These are phyloP conservation scores for Beauveria rudraprayagi DNA, from an alignment of 2,329 filamentous ascomycete species.

Conservation along the genomic window DNA sequence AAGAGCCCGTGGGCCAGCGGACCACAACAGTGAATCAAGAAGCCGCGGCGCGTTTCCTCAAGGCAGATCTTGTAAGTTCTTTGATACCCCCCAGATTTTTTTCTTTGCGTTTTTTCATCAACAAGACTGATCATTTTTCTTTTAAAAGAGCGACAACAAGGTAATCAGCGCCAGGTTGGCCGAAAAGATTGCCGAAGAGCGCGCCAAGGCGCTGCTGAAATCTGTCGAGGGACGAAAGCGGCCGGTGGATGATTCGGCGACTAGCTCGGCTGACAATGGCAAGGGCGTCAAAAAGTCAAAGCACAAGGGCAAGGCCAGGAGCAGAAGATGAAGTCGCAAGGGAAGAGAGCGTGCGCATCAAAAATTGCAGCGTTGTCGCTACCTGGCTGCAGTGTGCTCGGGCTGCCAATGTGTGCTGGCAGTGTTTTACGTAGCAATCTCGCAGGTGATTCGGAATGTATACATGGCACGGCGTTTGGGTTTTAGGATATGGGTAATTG, in stretches of 20 bases:
- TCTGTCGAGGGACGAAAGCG: slow-evolving; percentile 38
- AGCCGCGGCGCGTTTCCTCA: slow-evolving; percentile 75
- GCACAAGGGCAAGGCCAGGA: slow-evolving; percentile 21
- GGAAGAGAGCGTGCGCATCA: neutral
- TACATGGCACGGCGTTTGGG: neutral
- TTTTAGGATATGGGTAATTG: neutral
- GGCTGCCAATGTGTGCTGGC: neutral
- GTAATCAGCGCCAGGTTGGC: slow-evolving; percentile 42
- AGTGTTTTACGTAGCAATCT: neutral
- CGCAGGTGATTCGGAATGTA: neutral
- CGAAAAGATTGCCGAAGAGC: slow-evolving; percentile 49
- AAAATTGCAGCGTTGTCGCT: too few species aligned
- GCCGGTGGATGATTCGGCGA: slow-evolving; percentile 25
- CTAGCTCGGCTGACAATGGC: slow-evolving; percentile 18
- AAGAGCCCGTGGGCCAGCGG: slow-evolving; percentile 51
- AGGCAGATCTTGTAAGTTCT: slow-evolving; percentile 62
- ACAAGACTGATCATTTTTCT: slow-evolving; percentile 9
- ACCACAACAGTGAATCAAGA: slow-evolving; percentile 57
- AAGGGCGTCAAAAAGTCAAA: slow-evolving; percentile 23
- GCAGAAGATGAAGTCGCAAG: neutral
- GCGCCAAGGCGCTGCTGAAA: slow-evolving; percentile 43
- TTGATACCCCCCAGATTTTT: neutral
- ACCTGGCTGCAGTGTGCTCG: neutral
- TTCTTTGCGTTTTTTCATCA: neutral
- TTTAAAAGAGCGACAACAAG: slow-evolving; percentile 42